Percentiles rank a stretch among this genome's conserved stretches.
These are phyloP conservation scores for Phaeoacremonium minimum DNA, from an alignment of 2,329 filamentous ascomycete species.

Conservation along the genomic window DNA sequence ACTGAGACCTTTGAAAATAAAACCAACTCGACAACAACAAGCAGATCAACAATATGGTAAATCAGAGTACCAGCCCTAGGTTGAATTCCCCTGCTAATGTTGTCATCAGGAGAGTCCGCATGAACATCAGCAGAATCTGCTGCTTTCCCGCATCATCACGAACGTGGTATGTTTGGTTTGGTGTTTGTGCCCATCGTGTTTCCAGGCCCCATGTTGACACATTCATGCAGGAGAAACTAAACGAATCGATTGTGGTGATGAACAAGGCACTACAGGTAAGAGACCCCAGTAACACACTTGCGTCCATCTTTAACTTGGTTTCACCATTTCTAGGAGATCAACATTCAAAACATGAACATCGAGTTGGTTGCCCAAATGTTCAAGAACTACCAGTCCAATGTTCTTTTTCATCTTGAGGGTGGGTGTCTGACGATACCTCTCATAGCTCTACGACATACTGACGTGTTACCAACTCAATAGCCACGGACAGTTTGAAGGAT, in stretches of 20 bases:
- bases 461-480: conserved; percentile 34
- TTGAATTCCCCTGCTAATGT: no score
- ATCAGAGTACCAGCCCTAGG: no score
- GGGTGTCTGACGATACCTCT: conserved; percentile 10
- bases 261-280: conserved; percentile 85
- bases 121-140: conserved; percentile 91
- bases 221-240: conserved; percentile 78
- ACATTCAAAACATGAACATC: conserved; percentile 98
- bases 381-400: conserved; percentile 98
- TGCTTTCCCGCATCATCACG: conserved; percentile 92
- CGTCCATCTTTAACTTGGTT: no score
- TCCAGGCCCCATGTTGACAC: conserved; percentile 7
- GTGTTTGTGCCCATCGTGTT: neutral
- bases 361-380: conserved; percentile 99
- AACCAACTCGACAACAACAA: no score
- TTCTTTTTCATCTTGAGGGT: conserved; percentile 97
- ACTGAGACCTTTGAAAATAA: no score
- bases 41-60: no score
- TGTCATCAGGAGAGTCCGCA: conserved; percentile 78
- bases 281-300: no score
- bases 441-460: neutral
- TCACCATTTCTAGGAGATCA: conserved; percentile 96
- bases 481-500: conserved; percentile 79
- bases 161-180: conserved; percentile 71
- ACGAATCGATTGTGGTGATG: conserved; percentile 87